Evolutionary conservation across 768 basidiomycete genomes (phyloP).

Genomic region (Mycena maculata): DNA sequence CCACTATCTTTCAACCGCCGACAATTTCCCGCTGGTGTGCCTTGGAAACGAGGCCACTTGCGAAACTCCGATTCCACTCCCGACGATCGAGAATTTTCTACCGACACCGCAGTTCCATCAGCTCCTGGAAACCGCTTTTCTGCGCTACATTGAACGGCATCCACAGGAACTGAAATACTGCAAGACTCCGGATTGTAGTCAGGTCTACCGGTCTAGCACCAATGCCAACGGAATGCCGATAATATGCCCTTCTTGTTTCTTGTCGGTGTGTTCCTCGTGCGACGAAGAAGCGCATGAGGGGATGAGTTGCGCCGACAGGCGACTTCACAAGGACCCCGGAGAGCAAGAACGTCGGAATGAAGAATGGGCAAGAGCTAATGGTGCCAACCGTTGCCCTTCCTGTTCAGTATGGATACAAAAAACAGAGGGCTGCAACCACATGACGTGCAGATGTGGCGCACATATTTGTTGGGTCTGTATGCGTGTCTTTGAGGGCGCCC

Average conservation of each 20-base stretch:
- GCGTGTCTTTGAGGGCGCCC: conserved; percentile 46
- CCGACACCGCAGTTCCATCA: conserved; percentile 23
- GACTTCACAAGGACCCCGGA: conserved; percentile 46
- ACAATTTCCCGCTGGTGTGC: conserved; percentile 33
- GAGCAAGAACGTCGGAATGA: conserved; percentile 57
- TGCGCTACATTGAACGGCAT: conserved; percentile 31
- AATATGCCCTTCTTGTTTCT: conserved; percentile 66
- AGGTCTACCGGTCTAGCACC: conserved; percentile 31
- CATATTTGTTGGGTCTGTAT: conserved; percentile 71
- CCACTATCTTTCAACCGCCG: conserved; percentile 40
- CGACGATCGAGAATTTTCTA: conserved; percentile 27
- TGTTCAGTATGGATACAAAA: conserved; percentile 62
- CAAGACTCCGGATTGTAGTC: conserved; percentile 34
- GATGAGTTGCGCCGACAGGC: conserved; percentile 59
- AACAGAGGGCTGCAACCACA: conserved; percentile 66
- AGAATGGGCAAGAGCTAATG: conserved; percentile 50
- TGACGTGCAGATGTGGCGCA: conserved; percentile 60
- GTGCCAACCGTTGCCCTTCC: conserved; percentile 59
- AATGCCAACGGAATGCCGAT: conserved; percentile 37
- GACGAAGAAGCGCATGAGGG: conserved; percentile 62
- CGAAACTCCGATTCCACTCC: conserved; percentile 30
- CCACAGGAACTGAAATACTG: conserved; percentile 36
- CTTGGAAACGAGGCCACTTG: conserved; percentile 35
- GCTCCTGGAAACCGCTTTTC: conserved; percentile 31
- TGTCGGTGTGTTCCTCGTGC: conserved; percentile 60